These are phyloP conservation scores for Cladobotryum mycophilum DNA, from an alignment of 2,329 filamentous ascomycete species.

Conservation along the genomic window DNA sequence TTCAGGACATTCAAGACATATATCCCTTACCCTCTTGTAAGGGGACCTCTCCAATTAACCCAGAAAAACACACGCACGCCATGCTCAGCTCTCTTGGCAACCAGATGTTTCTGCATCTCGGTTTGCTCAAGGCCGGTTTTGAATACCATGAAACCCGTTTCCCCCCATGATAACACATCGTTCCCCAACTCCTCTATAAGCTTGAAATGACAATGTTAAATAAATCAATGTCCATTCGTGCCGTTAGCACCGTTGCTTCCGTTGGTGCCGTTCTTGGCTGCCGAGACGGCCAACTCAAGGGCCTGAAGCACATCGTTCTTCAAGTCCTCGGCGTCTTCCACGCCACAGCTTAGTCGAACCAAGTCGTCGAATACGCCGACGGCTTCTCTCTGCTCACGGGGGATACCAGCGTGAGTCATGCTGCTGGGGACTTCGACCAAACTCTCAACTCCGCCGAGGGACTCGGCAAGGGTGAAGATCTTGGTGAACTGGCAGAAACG, in stretches of 20 bases:
- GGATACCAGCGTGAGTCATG: constrained; percentile 98
- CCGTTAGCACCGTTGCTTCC: constrained; percentile 16
- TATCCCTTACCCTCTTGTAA: too few relatives aligned
- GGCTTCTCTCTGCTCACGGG: constrained; percentile 79
- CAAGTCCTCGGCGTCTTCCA: constrained; percentile 85
- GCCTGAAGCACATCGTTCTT: constrained; percentile 77
- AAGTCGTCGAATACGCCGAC: constrained; percentile 94
- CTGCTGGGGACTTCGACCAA: constrained; percentile 86
- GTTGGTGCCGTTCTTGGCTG: constrained; percentile 22
- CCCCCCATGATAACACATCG: too few relatives aligned
- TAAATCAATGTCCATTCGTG: too few relatives aligned
- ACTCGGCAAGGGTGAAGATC: constrained; percentile 92
- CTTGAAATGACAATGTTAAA: too few relatives aligned
- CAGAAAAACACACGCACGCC: too few relatives aligned
- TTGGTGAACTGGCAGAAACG: constrained; percentile 84
- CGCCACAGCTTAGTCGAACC: constrained; percentile 85
- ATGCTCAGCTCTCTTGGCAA: too few relatives aligned
- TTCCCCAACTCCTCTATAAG: too few relatives aligned
- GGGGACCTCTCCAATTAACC: too few relatives aligned
- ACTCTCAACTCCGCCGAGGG: constrained; percentile 84
- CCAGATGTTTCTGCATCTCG: too few relatives aligned
- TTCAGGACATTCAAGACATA: too few relatives aligned
- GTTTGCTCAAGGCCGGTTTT: too few relatives aligned
- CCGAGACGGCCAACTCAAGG: constrained; percentile 62
- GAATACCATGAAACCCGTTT: too few relatives aligned